Base-by-base conservation (phyloP, 2,329 filamentous ascomycete genomes). In the Penicillium capsulatum region DNA sequence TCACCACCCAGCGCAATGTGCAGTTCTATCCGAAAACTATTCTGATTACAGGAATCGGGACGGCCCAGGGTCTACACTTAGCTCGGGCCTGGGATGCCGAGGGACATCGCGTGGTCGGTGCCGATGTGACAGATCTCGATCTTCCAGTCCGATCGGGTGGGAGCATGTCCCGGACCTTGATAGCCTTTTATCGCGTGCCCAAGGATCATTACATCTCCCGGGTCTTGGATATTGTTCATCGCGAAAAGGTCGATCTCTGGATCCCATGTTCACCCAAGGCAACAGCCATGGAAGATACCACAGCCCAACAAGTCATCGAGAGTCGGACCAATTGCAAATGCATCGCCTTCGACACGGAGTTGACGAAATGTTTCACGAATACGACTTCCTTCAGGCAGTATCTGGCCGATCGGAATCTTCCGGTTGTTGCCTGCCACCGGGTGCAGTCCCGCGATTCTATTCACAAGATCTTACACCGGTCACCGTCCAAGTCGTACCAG, bases 31-130 rank as follows among this genome's bases (percentile, higher is more conserved):
- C 67, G 1, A 74, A 71, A 38, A 84, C 75, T 0, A 68, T 89
- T 24, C 73, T 90, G 10, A 75, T 90, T 29, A 88, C 84, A 0
- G 84, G 85, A 2, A 72, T 88, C 2, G 78, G 79, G 31, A 89
- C 86, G 75, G 73, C 77, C 30, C 85, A 87, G 58, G 84, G 83
- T 3, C 70, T 89, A 3, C 67, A 71, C 0, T 65, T 90, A 7
- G 81, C 84, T 3, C 76, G 85, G 22, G 61, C 76, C 3, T 83
- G 88, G 60, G 72, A 83, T 50, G 62, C 74, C 16, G 71, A 74
- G 1, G 81, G 82, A 2, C 81, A 88, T 58, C 72, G 73, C n/a
- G 83, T 89, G 27, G 74, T 89, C 28, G 84, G 83, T 3, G 83
- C 83, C 8, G 84, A 87, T 54, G 77, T 81, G 36, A 72, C 77